A percentile compares a stretch with the other conserved stretches of the same genome.
These are phyloP conservation scores for Paramecium sexaurelia DNA, from an alignment of 73 alveolate species.

Conservation along the genomic window DNA sequence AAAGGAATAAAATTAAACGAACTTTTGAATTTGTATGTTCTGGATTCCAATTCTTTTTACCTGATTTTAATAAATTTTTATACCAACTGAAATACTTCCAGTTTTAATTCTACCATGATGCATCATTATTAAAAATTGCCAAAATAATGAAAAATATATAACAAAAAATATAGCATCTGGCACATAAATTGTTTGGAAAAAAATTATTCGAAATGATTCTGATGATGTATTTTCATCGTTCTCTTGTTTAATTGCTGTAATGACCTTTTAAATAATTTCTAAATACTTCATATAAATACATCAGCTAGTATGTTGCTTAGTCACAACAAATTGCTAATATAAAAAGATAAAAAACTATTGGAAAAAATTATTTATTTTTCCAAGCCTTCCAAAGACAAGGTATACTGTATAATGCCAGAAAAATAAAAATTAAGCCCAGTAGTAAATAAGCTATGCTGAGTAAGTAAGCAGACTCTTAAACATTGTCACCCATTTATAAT, in stretches of 20 bases:
- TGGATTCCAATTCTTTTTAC: conserved; percentile 46
- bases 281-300: conserved; percentile 10
- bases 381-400: neutral
- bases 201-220: neutral
- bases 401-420: neutral
- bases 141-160: neutral
- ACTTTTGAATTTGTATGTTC: neutral
- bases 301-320: conserved; percentile 12
- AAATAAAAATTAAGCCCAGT: conserved; percentile 11
- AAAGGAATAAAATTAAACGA: neutral
- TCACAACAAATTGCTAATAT: neutral
- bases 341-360: conserved; percentile 1
- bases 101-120: conserved; percentile 29
- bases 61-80: neutral
- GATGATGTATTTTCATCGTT: neutral
- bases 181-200: conserved; percentile 10
- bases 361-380: neutral
- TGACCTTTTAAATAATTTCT: neutral
- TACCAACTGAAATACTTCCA: conserved; percentile 13
- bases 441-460: neutral
- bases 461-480: conserved; percentile 7
- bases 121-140: conserved; percentile 45
- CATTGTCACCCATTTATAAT: neutral
- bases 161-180: conserved; percentile 54
- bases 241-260: neutral